Evolutionary conservation across 192 early-diverging fungal species (phyloP), one percentile per base, ranked within the genome.

Genomic region (Coemansia sp.): DNA sequence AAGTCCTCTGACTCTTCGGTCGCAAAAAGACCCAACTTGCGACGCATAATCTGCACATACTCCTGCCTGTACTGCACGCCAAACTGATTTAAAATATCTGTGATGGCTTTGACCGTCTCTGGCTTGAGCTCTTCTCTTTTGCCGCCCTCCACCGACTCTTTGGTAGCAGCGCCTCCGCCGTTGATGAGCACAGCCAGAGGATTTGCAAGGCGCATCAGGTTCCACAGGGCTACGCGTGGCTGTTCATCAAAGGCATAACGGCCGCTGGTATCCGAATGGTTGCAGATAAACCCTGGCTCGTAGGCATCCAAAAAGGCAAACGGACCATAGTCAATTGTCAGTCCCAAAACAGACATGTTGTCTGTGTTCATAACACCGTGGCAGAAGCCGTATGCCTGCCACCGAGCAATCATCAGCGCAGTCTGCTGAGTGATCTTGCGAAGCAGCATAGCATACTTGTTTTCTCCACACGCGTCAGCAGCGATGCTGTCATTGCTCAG

Each of bases 301-400:
- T 94, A 93, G 1, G 77, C 85, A 63, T 97, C 94, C 64, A 97
- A 66, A 63, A 97, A 95, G 48, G 87, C 89, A 67, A 84, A 96
- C 8, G 95, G 94, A 0, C 95, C 95, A 67, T 92, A 95, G 70
- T 97, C 94, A 35, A 96, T 85, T 1, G 95, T 95, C 8, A 93
- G 65, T 6, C 94, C 92, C 22, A 93, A 68, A 1, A 95, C 72
- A 3, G 92, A 94, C 90, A 95, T 92, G 66, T 96, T 96, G 74
- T 96, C 94, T 0, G 94, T 96, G 76, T 96, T 96, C 91, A 96
- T 91, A 2, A 96, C 94, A 36, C 93, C 91, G 62, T 94, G 90
- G 83, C 87, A 88, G 76, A 93, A 93, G 7, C 91, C 93, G 35
- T 90, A 75, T 1, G 86, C 79, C 77, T 95, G 92, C 94, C 92